Percentiles rank a stretch among this genome's conserved stretches.
phyloP scores from a whole-genome alignment of 2,329 filamentous ascomycete species.

The Colletotrichum horii region DNA sequence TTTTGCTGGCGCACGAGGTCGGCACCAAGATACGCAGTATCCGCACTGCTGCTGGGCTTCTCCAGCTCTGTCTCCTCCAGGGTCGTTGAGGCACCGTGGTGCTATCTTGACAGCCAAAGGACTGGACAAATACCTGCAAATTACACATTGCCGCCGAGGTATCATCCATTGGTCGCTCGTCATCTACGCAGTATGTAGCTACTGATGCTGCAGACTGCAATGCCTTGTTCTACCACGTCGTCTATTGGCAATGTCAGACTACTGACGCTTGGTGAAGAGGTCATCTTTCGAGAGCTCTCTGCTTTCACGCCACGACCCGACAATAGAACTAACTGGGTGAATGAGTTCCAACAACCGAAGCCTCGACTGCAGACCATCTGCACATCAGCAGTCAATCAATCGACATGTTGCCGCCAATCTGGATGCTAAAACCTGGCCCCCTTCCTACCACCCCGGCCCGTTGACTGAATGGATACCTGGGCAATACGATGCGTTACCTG shows the following conservation, averaged over 20 bases:
- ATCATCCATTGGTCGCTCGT: not conserved
- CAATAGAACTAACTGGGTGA: not conserved
- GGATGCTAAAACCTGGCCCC: not conserved
- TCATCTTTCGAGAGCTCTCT: not conserved
- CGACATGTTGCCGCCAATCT: conserved; percentile 16
- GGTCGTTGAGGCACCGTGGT: not conserved
- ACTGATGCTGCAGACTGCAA: not conserved
- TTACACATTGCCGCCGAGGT: not conserved
- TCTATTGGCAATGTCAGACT: not conserved
- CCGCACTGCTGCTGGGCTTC: not conserved
- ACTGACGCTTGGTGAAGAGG: not conserved
- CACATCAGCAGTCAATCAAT: conserved; percentile 14
- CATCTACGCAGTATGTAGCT: not conserved
- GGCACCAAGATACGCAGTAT: not conserved
- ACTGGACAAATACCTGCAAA: not conserved
- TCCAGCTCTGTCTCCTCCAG: not conserved
- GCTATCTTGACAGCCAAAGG: not conserved
- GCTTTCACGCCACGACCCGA: not conserved
- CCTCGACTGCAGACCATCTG: conserved; percentile 5
- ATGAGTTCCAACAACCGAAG: not conserved
- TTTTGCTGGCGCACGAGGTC: conserved; percentile 16
- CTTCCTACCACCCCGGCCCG: not conserved
- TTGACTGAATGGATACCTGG: conserved; percentile 17
- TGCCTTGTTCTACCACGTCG: not conserved
- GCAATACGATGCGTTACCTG: conserved; percentile 22